Percentiles rank a stretch among this genome's conserved stretches.
Conservation (phyloP, 2,329 filamentous ascomycete species). For the Ophiocordyceps robertsii region DNA sequence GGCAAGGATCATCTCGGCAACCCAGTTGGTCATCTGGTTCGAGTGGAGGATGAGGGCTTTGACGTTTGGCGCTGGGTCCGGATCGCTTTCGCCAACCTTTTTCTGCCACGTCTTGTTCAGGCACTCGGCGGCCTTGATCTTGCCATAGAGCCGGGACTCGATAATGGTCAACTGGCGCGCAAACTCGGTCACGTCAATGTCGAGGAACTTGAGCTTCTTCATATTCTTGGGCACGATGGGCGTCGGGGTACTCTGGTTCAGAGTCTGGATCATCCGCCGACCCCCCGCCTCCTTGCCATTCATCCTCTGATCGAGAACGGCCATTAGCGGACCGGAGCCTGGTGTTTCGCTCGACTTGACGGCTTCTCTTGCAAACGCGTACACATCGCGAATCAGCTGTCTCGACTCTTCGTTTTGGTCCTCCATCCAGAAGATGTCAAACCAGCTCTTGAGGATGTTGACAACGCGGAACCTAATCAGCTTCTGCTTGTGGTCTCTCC, state of each 20-base stretch:
- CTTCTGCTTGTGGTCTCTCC: slow-evolving; percentile 92
- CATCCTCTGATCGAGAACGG: slow-evolving; percentile 76
- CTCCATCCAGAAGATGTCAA: slow-evolving; percentile 99
- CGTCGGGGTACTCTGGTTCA: slow-evolving; percentile 67
- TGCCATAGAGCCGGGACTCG: slow-evolving; percentile 85
- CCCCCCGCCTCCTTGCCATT: slow-evolving; percentile 77
- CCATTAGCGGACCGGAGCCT: slow-evolving; percentile 71
- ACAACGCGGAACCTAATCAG: slow-evolving; percentile 91
- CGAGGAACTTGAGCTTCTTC: slow-evolving; percentile 97
- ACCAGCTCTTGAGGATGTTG: slow-evolving; percentile 97
- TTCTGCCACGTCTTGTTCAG: slow-evolving; percentile 99
- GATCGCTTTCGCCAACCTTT: slow-evolving; percentile 69
- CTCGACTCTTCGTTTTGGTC: slow-evolving; percentile 72
- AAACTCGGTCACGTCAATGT: slow-evolving; percentile 92
- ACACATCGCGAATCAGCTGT: slow-evolving; percentile 76
- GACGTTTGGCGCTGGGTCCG: slow-evolving; percentile 83
- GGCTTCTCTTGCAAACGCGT: slow-evolving; percentile 80
- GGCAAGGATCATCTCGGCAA: slow-evolving; percentile 95
- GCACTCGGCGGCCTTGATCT: slow-evolving; percentile 92
- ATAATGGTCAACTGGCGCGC: slow-evolving; percentile 96
- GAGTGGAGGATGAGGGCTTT: slow-evolving; percentile 95
- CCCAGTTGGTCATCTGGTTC: slow-evolving; percentile 98
- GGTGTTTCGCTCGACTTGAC: slow-evolving; percentile 90
- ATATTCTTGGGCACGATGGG: slow-evolving; percentile 97
- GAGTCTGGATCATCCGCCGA: slow-evolving; percentile 75